Percentiles rank a stretch among this genome's conserved stretches.
Conservation (phyloP, 2,329 filamentous ascomycete species). For the Paracoccidioides lutzii region DNA sequence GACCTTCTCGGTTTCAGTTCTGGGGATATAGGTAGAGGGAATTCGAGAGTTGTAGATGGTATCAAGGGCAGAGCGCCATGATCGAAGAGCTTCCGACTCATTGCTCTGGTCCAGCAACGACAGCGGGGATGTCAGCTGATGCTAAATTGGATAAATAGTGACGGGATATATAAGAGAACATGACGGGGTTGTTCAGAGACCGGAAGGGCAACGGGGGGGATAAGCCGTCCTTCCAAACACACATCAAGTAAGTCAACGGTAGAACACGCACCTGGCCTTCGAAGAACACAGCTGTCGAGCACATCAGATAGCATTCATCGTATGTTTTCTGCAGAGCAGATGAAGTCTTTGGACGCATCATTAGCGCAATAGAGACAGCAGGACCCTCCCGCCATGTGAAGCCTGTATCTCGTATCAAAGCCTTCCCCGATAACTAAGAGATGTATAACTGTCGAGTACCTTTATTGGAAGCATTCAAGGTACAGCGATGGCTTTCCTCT, state of each 20-base stretch:
- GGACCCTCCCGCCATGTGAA: slow-evolving; percentile 7
- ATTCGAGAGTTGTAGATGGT: slow-evolving; percentile 73
- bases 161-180: neutral
- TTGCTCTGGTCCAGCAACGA: slow-evolving; percentile 51
- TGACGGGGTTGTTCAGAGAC: neutral
- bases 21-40: slow-evolving; percentile 54
- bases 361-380: slow-evolving; percentile 16
- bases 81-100: slow-evolving; percentile 76
- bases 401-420: neutral
- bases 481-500: no score
- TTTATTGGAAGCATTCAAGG: no score
- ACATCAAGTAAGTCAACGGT: neutral
- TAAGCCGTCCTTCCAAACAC: neutral
- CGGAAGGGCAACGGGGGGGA: neutral
- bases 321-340: slow-evolving; percentile 90
- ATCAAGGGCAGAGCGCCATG: slow-evolving; percentile 79
- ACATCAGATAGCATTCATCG: slow-evolving; percentile 88
- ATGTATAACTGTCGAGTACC: neutral
- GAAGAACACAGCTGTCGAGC: slow-evolving; percentile 92
- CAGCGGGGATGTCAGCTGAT: neutral
- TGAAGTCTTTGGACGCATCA: slow-evolving; percentile 46
- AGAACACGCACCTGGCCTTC: slow-evolving; percentile 60
- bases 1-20: slow-evolving; percentile 70
- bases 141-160: neutral
- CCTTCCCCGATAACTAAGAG: neutral